Conservation (phyloP, 2,329 filamentous ascomycete genomes). For the Pezicula carpinea region DNA sequence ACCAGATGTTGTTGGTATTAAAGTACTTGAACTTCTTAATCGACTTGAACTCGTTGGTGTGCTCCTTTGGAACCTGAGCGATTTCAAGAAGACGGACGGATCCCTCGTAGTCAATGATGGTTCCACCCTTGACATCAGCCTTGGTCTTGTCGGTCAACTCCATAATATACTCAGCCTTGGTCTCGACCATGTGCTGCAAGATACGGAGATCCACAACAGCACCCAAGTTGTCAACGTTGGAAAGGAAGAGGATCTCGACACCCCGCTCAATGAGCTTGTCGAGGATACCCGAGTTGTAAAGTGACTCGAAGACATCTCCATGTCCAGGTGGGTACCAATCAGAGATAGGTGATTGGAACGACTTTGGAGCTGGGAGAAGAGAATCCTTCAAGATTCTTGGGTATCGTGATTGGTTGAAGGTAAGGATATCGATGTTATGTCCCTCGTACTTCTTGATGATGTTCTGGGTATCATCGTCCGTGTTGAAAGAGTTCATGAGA, state of each 20-base stretch:
- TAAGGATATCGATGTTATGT: slow-evolving; percentile 98
- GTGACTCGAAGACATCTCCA: slow-evolving; percentile 98
- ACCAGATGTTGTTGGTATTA: slow-evolving; percentile 99
- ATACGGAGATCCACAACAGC: slow-evolving; percentile 97
- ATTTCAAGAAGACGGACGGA: slow-evolving; percentile 96
- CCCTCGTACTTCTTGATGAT: slow-evolving; percentile 99
- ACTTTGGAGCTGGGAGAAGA: slow-evolving; percentile 90
- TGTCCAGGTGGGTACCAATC: slow-evolving; percentile 99
- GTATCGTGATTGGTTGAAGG: slow-evolving; percentile 99
- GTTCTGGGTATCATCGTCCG: slow-evolving; percentile 92
- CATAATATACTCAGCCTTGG: slow-evolving; percentile 98
- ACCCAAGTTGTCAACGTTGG: slow-evolving; percentile 98
- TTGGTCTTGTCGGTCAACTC: slow-evolving; percentile 99
- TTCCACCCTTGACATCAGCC: slow-evolving; percentile 99
- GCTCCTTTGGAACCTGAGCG: slow-evolving; percentile 98
- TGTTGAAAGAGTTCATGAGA: slow-evolving; percentile 99
- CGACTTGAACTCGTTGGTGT: slow-evolving; percentile 99
- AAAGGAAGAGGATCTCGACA: slow-evolving; percentile 97
- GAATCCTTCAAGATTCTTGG: slow-evolving; percentile 98
- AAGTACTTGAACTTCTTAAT: slow-evolving; percentile 99
- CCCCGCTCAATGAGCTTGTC: slow-evolving; percentile 94
- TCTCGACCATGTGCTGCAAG: slow-evolving; percentile 98
- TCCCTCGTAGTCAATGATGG: slow-evolving; percentile 99
- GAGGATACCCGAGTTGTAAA: slow-evolving; percentile 98
- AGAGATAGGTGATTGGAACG: slow-evolving; percentile 77